Conservation (phyloP, 2,329 filamentous ascomycete species). For the Fusarium kyushuense region DNA sequence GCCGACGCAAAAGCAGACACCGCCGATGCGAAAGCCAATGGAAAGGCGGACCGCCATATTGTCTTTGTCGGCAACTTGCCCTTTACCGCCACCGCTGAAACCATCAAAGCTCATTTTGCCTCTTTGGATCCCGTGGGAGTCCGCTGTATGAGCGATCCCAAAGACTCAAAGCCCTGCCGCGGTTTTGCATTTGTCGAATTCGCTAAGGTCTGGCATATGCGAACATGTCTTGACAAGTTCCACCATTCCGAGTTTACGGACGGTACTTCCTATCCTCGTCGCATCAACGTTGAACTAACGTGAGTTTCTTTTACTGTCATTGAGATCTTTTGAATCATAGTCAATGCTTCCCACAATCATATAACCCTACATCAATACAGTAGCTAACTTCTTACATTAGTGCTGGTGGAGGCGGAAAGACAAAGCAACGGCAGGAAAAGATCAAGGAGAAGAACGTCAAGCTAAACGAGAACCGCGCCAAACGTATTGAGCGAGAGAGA, state of each 20-base stretch:
- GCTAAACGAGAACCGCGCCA: slow-evolving; percentile 74
- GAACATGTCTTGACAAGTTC: slow-evolving; percentile 90
- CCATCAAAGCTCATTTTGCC: slow-evolving; percentile 80
- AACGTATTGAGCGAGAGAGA: slow-evolving; percentile 63
- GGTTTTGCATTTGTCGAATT: slow-evolving; percentile 94
- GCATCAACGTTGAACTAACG: slow-evolving; percentile 94
- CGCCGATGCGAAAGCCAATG: slow-evolving; percentile 33
- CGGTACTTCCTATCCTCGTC: slow-evolving; percentile 67
- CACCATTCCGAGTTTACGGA: slow-evolving; percentile 84
- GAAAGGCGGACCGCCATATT: slow-evolving; percentile 51
- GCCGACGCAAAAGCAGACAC: slow-evolving; percentile 25
- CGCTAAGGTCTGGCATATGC: slow-evolving; percentile 86
- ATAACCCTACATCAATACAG: neutral
- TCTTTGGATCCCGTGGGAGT: slow-evolving; percentile 65
- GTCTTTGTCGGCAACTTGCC: slow-evolving; percentile 80
- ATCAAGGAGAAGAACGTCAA: slow-evolving; percentile 89
- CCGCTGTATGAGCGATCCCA: slow-evolving; percentile 78
- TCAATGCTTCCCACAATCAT: slow-evolving; percentile 16
- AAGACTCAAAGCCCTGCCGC: slow-evolving; percentile 70
- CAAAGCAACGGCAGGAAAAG: slow-evolving; percentile 76
- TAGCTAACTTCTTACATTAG: slow-evolving; percentile 56
- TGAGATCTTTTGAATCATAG: slow-evolving; percentile 5
- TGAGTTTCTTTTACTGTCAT: slow-evolving; percentile 58
- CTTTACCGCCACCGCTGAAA: slow-evolving; percentile 78
- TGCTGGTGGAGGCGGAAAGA: slow-evolving; percentile 88